Percentiles rank a stretch among this genome's conserved stretches.
Evolutionary conservation across 1,139 yeast species (phyloP).

Genomic region (Kluyveromyces sp.): DNA sequence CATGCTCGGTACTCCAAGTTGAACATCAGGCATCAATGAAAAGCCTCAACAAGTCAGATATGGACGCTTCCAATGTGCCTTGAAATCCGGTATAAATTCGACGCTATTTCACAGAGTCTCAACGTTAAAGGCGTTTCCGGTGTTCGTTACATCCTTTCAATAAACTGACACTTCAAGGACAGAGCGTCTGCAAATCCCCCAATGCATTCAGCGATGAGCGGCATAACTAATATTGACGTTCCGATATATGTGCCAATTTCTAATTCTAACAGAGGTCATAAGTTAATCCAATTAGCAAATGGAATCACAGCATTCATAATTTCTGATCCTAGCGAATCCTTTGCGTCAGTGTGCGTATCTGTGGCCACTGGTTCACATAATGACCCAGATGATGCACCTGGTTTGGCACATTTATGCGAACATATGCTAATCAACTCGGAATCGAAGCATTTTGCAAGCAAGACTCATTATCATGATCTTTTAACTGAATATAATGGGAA

Average conservation of each 20-base stretch:
- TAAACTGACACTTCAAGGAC: too few relatives aligned
- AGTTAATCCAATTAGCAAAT: slow-evolving; percentile 43
- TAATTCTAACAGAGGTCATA: slow-evolving; percentile 35
- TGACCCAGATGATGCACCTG: slow-evolving; percentile 50
- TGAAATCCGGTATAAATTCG: too few relatives aligned
- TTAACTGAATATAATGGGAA: slow-evolving; percentile 47
- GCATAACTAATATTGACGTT: not conserved
- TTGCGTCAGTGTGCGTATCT: slow-evolving; percentile 44
- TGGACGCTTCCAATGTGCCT: too few relatives aligned
- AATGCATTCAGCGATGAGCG: not conserved
- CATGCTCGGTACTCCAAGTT: not conserved
- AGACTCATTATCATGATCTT: slow-evolving; percentile 40
- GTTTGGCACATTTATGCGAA: slow-evolving; percentile 70
- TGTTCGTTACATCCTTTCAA: too few relatives aligned
- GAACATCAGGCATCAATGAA: not conserved
- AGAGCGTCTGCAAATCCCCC: not conserved
- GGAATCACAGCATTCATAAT: slow-evolving; percentile 47
- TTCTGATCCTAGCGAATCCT: slow-evolving; percentile 48
- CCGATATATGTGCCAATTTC: slow-evolving; percentile 32
- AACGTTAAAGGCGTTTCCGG: too few relatives aligned
- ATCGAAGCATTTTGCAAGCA: slow-evolving; percentile 46
- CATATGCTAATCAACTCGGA: slow-evolving; percentile 55
- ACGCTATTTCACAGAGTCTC: too few relatives aligned
- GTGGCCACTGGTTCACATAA: slow-evolving; percentile 58
- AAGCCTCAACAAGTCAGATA: not conserved